phyloP scores from a whole-genome alignment of 140 eudicot species.

The Stevia rebaudiana region DNA sequence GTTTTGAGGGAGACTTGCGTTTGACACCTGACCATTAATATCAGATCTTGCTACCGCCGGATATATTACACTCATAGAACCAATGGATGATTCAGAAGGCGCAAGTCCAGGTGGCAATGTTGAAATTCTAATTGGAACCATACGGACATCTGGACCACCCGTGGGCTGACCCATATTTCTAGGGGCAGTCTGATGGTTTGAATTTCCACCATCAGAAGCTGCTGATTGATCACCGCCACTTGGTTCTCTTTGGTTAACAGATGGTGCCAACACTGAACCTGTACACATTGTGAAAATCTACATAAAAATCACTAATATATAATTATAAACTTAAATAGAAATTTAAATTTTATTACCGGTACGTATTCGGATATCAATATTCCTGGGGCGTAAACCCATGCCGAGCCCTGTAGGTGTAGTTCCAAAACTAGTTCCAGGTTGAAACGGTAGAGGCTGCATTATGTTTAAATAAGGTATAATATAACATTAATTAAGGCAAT shows the following conservation, averaged over 20 bases:
- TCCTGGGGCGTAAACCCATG: conserved; percentile 62
- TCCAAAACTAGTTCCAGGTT: conserved; percentile 77
- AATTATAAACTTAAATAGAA: not conserved
- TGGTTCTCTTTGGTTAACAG: conserved; percentile 47
- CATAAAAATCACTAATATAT: not conserved
- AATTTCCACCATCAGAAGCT: conserved; percentile 34
- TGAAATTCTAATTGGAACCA: conserved; percentile 57
- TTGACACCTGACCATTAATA: conserved; percentile 34
- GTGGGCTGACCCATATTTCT: conserved; percentile 31
- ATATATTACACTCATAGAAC: conserved; percentile 53
- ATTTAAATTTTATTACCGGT: conserved; percentile 38
- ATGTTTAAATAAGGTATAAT: not conserved
- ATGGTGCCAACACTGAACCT: conserved; percentile 50
- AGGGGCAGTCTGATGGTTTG: conserved; percentile 27
- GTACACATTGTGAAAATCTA: not conserved
- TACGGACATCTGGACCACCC: conserved; percentile 49
- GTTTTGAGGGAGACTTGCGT: conserved; percentile 23
- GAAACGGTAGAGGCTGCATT: conserved; percentile 75
- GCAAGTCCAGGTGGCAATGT: conserved; percentile 55
- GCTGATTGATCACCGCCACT: conserved; percentile 37
- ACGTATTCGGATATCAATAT: conserved; percentile 86
- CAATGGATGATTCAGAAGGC: conserved; percentile 41
- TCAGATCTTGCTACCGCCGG: conserved; percentile 63
- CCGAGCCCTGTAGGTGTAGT: conserved; percentile 47
- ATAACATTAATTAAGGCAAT: conserved; percentile 1